Base-by-base conservation (phyloP, 805 yeast species). In the Pichia phayaonensis region DNA sequence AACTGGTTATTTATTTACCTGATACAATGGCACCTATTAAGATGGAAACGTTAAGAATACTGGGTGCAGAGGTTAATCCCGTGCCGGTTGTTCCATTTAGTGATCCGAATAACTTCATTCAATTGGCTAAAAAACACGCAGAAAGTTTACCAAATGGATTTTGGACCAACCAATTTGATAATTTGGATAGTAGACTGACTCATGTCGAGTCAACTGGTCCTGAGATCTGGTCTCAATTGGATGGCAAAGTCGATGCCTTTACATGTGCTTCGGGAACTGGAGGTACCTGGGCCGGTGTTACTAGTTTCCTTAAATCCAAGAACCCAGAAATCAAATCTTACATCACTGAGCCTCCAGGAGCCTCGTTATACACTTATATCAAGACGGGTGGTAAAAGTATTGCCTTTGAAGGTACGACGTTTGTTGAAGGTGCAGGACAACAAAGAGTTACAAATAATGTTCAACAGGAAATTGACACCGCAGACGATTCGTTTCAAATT, bases 341-440 rank as follows among this genome's bases (percentile, higher is more conserved):
- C 47, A 78, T 88, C 52, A 96, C 97, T 1, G 97, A 90, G 67
- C 97, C 97, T 21, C 97, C 97, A 15, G 97, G 97, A 51, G 83
- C 94, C 4, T 86, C 86, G 45, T 74, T 90, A 43, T 87, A 86
- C 69, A 79, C 89, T 10, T 89, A 83, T 63, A 80, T 90, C 53
- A 81, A 79, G 54, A 72, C 86, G 6, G 80, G 81, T 18, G 92
- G 92, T 31, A 72, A 83, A 62, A 74, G 77, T 12, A 68, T 84
- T 50, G 88, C 80, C 42, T 78, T 90, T 60, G 74, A 77, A 1
- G 97, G 97, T 29, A 80, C 87, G 4, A 85, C 95, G 0, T 89
- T 90, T 67, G 90, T 97, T 27, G 97, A 90, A 70, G 97, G 97
- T 31, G 89, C 90, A 69, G 97, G 97, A 31, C 97, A 90, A 69